Evolutionary conservation across 768 basidiomycete species (phyloP), one percentile per base, ranked within the genome.

Genomic region (Coprinopsis cinerea): DNA sequence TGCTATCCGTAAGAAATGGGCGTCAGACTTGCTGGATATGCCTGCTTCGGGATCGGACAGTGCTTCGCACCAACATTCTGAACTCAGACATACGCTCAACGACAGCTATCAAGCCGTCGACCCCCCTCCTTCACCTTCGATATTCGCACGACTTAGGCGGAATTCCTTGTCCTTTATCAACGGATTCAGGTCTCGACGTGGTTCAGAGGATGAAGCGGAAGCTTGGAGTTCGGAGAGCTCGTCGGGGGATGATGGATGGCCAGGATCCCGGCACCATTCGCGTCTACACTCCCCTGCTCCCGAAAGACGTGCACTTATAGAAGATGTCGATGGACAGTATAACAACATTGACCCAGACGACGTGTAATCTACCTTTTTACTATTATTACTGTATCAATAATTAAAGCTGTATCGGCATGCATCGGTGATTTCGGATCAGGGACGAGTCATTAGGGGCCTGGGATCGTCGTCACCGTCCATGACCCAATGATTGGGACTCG

Each of bases 1-100:
- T 20, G 58, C 63, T 18, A 65, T 74, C 51, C 78, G 78, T 42
- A 67, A 74, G 20, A 76, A 71, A 62, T 75, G 77, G 75, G 63
- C 71, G 24, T 67, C 73, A 14, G 73, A 74, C 45, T 66, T 73
- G 17, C 61, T 74, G 22, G 67, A 66, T 32, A 20, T 36, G 20
- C 52, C 55, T 7, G 41, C 28, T 30, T 24, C 41, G 11, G 23
- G 41, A 11, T 43, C 41, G 18, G 41, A 43, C 15, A 32, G 24
- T 25, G 42, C 9, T 18, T 20, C 44, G 9, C 4, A 23, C 6
- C 27, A 32, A 4, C 4, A 27, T 25, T n/a, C 14, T 25, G 44
- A 45, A 17, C 30, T 9, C 30, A 11, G 23, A 9, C 22, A 43
- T 43, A 23, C 41, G 13, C 5, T 43, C 22, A 25, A 23, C 24